These are phyloP conservation scores for Grifola frondosa DNA, from an alignment of 1,284 basidiomycete genomes.

Conservation along the genomic window DNA sequence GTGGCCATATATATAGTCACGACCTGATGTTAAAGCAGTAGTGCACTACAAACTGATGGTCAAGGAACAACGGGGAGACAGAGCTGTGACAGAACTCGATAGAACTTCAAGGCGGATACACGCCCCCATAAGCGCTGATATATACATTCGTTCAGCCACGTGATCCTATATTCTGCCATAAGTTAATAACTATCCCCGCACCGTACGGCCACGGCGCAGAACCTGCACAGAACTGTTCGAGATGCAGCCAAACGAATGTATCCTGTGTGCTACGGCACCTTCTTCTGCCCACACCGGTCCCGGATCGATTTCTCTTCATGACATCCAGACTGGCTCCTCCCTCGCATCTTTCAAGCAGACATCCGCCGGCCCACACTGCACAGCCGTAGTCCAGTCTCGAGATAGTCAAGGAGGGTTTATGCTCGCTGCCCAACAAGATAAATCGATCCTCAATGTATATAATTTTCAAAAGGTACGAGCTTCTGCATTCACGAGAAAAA, in stretches of 20 bases:
- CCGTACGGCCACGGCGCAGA: background rate
- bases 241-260: slow-evolving; percentile 67
- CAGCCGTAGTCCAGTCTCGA: slow-evolving; percentile 58
- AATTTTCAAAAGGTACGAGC: slow-evolving; percentile 74
- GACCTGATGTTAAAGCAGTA: background rate
- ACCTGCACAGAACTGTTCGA: background rate
- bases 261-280: slow-evolving; percentile 63
- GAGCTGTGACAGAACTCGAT: background rate
- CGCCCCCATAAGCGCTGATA: too few relatives aligned
- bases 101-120: background rate
- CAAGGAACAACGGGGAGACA: background rate
- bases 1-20: slow-evolving; percentile 47
- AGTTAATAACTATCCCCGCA: too few relatives aligned
- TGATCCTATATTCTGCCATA: too few relatives aligned
- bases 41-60: background rate
- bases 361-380: slow-evolving; percentile 55
- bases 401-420: slow-evolving; percentile 74
- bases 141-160: too few relatives aligned
- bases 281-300: slow-evolving; percentile 44
- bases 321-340: slow-evolving; percentile 66
- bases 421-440: slow-evolving; percentile 75
- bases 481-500: slow-evolving; percentile 3
- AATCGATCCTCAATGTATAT: slow-evolving; percentile 78
- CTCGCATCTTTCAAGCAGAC: slow-evolving; percentile 80
- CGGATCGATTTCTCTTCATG: slow-evolving; percentile 66